Evolutionary conservation across 306 rosid genomes (phyloP).

Genomic region (Begonia loranthoides): DNA sequence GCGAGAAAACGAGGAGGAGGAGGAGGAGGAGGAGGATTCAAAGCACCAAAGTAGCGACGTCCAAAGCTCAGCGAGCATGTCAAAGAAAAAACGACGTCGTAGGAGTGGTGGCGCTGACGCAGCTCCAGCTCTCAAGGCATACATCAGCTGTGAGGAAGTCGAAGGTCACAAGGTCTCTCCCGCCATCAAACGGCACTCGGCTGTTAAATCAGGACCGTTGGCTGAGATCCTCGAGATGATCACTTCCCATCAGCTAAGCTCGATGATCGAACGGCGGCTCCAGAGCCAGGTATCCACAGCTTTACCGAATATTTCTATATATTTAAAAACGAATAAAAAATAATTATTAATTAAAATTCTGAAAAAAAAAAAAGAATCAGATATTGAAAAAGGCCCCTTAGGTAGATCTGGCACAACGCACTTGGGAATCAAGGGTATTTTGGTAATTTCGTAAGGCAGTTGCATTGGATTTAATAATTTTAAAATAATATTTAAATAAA

Average conservation of each 20-base stretch:
- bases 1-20: slow-evolving; percentile 3
- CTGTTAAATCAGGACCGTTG: slow-evolving; percentile 39
- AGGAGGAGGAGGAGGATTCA: slow-evolving; percentile 4
- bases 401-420: too few relatives aligned
- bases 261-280: slow-evolving; percentile 44
- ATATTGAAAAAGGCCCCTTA: too few relatives aligned
- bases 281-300: slow-evolving; percentile 36
- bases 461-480: too few relatives aligned
- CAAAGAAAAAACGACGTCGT: slow-evolving; percentile 26
- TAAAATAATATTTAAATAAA: too few relatives aligned
- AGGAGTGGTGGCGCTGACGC: slow-evolving; percentile 8
- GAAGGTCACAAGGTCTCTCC: slow-evolving; percentile 37
- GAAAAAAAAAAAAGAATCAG: background rate
- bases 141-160: slow-evolving; percentile 34
- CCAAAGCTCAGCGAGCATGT: slow-evolving; percentile 33
- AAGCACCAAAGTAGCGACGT: slow-evolving; percentile 42
- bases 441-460: too few relatives aligned
- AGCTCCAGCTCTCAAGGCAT: background rate
- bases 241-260: slow-evolving; percentile 41
- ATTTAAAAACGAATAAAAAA: background rate
- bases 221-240: slow-evolving; percentile 23
- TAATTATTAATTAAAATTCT: background rate
- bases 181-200: slow-evolving; percentile 25
- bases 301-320: slow-evolving; percentile 1
- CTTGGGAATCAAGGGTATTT: too few relatives aligned